Evolutionary conservation across 306 rosid genomes (phyloP).

Genomic region (Leucaena leucocephala): DNA sequence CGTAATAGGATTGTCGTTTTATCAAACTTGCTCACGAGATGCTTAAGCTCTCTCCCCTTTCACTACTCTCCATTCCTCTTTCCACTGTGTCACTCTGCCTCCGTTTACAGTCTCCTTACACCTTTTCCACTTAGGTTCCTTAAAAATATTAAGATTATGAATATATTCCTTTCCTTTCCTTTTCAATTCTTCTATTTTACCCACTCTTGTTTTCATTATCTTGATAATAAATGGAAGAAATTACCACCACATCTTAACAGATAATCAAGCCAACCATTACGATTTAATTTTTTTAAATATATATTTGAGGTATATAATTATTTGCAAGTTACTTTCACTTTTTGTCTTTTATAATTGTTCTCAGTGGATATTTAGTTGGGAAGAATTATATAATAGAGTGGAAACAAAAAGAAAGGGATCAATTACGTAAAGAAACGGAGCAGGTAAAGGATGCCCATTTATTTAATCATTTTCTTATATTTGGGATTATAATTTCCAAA

Average conservation of each 20-base stretch:
- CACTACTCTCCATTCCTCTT: background rate
- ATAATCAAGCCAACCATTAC: background rate
- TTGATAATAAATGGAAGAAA: background rate
- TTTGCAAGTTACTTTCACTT: background rate
- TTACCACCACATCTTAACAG: background rate
- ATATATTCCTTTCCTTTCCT: background rate
- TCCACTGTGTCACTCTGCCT: background rate
- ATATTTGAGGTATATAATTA: background rate
- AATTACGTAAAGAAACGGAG: background rate
- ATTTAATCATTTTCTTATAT: background rate
- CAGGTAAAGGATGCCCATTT: slow-evolving; percentile 6
- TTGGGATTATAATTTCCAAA: background rate
- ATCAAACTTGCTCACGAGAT: slow-evolving; percentile 35
- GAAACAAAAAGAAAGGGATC: slow-evolving; percentile 13
- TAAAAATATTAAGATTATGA: background rate
- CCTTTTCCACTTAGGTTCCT: background rate
- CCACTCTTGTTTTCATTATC: background rate
- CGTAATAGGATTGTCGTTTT: slow-evolving; percentile 25
- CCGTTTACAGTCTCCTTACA: background rate
- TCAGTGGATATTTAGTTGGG: background rate
- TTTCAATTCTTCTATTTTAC: background rate
- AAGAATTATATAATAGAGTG: background rate
- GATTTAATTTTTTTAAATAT: too few species aligned
- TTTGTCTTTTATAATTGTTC: background rate
- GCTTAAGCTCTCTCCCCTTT: background rate